A percentile compares a stretch with the other conserved stretches of the same genome.
These are phyloP conservation scores for Ustilago cynodontis DNA, from an alignment of 1,284 basidiomycete species.

Conservation along the genomic window DNA sequence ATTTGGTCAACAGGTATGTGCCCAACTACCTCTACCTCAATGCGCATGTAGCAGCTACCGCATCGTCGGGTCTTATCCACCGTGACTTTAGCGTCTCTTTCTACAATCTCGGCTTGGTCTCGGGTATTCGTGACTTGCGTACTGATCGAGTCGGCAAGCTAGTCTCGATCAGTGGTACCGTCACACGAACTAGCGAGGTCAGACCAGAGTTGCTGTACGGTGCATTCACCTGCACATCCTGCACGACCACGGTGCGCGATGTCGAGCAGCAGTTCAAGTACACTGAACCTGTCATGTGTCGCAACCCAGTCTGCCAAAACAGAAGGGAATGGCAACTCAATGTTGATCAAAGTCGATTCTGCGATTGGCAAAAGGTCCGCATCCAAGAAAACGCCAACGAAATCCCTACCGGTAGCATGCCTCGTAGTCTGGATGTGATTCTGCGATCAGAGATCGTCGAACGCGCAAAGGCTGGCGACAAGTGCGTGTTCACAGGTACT, in stretches of 20 bases:
- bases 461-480: slow-evolving; percentile 97
- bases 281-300: slow-evolving; percentile 96
- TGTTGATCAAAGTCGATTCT: slow-evolving; percentile 95
- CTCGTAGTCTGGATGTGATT: slow-evolving; percentile 87
- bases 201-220: slow-evolving; percentile 93
- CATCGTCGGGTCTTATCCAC: slow-evolving; percentile 84
- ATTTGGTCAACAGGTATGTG: slow-evolving; percentile 86
- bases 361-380: slow-evolving; percentile 99
- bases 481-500: slow-evolving; percentile 96
- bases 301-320: slow-evolving; percentile 92
- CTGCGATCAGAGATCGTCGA: slow-evolving; percentile 95
- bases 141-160: slow-evolving; percentile 67
- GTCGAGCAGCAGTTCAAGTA: slow-evolving; percentile 99
- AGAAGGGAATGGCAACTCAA: slow-evolving; percentile 90
- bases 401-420: slow-evolving; percentile 92
- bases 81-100: slow-evolving; percentile 96
- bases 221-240: slow-evolving; percentile 91
- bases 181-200: slow-evolving; percentile 97
- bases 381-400: slow-evolving; percentile 99
- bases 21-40: slow-evolving; percentile 95
- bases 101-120: slow-evolving; percentile 92
- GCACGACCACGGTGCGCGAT: slow-evolving; percentile 87
- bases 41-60: slow-evolving; percentile 72
- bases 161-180: slow-evolving; percentile 71
- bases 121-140: slow-evolving; percentile 90